These are phyloP conservation scores for Centrapalus pauciflorus DNA, from an alignment of 129 eudicot genomes.

Conservation along the genomic window DNA sequence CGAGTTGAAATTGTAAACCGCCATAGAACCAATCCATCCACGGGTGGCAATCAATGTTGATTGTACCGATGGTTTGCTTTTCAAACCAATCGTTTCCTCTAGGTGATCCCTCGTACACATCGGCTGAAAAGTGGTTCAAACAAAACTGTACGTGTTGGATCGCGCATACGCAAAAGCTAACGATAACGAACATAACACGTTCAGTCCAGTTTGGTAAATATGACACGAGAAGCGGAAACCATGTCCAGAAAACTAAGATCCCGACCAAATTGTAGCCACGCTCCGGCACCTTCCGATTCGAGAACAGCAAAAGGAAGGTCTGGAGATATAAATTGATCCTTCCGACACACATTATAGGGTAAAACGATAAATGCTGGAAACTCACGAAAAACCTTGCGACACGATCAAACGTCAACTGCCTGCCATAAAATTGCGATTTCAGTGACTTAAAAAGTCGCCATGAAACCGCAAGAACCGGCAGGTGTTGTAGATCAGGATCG, in stretches of 20 bases:
- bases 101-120: conserved; percentile 83
- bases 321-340: conserved; percentile 78
- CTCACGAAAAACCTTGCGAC: conserved; percentile 68
- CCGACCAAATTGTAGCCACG: conserved; percentile 65
- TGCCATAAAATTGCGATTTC: conserved; percentile 54
- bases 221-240: conserved; percentile 84
- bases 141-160: conserved; percentile 81
- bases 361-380: conserved; percentile 66
- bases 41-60: conserved; percentile 59
- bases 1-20: conserved; percentile 87
- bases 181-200: conserved; percentile 62
- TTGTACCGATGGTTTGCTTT: conserved; percentile 83
- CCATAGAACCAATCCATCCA: conserved; percentile 95
- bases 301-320: conserved; percentile 58
- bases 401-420: conserved; percentile 58
- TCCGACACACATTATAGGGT: conserved; percentile 81
- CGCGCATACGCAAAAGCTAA: conserved; percentile 56
- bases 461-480: conserved; percentile 83
- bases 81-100: conserved; percentile 86
- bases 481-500: conserved; percentile 89
- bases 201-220: conserved; percentile 80
- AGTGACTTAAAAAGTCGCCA: conserved; percentile 43
- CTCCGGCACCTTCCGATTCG: conserved; percentile 68
- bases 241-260: conserved; percentile 76
- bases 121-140: conserved; percentile 77